Evolutionary conservation across 106 monocot species (phyloP).

Genomic region (Iris macrosiphon): DNA sequence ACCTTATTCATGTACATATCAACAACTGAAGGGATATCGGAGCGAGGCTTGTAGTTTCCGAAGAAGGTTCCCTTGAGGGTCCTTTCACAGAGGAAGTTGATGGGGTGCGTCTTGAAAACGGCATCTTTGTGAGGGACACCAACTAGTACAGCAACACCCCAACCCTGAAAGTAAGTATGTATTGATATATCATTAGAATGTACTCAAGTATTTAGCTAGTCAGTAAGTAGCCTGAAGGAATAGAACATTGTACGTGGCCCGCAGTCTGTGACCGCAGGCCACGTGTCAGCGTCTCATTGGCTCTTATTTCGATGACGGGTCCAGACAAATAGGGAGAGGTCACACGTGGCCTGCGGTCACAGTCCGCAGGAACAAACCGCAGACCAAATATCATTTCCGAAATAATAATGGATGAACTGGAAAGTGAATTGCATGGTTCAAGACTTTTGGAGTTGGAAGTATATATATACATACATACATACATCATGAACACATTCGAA

Average conservation of each 20-base stretch:
- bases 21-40: constrained; percentile 26
- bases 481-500: constrained; percentile 92
- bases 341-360: no score
- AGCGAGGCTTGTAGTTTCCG: constrained; percentile 45
- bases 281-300: no score
- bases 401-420: no score
- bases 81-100: constrained; percentile 25
- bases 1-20: constrained; percentile 50
- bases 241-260: not conserved
- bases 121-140: constrained; percentile 35
- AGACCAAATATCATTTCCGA: not conserved
- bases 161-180: constrained; percentile 3
- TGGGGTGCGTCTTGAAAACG: constrained; percentile 21
- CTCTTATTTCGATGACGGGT: no score
- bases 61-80: constrained; percentile 37
- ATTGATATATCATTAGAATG: not conserved
- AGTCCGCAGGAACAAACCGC: not conserved
- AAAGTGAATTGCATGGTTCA: no score
- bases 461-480: not conserved
- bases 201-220: no score
- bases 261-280: no score
- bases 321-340: no score
- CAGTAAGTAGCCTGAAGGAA: not conserved
- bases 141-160: constrained; percentile 31
- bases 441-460: not conserved